Percentiles rank a stretch among this genome's conserved stretches.
phyloP scores from a whole-genome alignment of 1,139 yeast species.

The Scheffersomyces lignicola region DNA sequence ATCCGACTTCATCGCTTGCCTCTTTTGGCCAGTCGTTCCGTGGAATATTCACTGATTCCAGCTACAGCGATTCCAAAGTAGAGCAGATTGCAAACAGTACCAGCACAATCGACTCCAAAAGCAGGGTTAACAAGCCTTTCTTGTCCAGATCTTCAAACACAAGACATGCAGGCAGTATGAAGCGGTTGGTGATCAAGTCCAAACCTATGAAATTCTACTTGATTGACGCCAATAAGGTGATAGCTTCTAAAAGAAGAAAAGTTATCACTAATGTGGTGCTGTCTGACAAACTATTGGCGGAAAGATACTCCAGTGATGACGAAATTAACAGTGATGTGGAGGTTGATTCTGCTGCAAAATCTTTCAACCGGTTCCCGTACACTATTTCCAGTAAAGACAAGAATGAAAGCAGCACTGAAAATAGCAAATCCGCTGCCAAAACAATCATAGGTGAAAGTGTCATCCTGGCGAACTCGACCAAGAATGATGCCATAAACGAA shows the following conservation, averaged over 20 bases:
- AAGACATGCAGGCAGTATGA: conserved; percentile 24
- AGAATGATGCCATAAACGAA: conserved; percentile 11
- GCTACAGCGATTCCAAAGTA: conserved; percentile 17
- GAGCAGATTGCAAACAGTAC: not conserved
- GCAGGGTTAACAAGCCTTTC: conserved; percentile 12
- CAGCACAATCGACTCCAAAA: conserved; percentile 5
- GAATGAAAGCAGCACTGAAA: conserved; percentile 7
- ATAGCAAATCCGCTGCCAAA: conserved; percentile 8
- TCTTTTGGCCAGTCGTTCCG: conserved; percentile 17
- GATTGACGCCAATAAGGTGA: conserved; percentile 45
- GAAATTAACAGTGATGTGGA: conserved; percentile 16
- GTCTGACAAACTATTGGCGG: conserved; percentile 17
- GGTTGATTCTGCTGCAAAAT: conserved; percentile 5
- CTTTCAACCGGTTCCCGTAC: conserved; percentile 17
- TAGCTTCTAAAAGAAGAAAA: conserved; percentile 34
- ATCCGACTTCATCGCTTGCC: conserved; percentile 12
- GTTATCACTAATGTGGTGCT: conserved; percentile 22
- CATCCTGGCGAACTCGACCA: conserved; percentile 3
- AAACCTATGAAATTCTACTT: conserved; percentile 45
- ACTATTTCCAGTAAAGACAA: conserved; percentile 9
- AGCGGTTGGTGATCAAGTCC: conserved; percentile 39
- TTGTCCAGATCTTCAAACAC: conserved; percentile 14
- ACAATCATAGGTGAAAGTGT: conserved; percentile 3
- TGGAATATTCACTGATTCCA: conserved; percentile 26
- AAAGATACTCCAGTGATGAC: conserved; percentile 18